A percentile compares a stretch with the other conserved stretches of the same genome.
Evolutionary conservation across 2,329 filamentous ascomycete species (phyloP).

Genomic region (Apiospora hydei): DNA sequence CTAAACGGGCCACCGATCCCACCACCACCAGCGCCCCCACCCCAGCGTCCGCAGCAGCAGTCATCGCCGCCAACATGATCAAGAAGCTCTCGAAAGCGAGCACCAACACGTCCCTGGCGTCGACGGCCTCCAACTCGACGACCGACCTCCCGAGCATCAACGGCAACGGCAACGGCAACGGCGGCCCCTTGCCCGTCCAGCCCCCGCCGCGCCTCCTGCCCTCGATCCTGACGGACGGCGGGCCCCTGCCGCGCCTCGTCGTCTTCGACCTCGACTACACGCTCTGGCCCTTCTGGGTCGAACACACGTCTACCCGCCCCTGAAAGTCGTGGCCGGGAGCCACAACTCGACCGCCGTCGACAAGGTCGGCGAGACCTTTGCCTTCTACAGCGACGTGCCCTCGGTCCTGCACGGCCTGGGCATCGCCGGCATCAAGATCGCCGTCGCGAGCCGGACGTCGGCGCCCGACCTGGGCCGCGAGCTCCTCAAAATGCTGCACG

Average conservation of each 20-base stretch:
- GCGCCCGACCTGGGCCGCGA: conserved; percentile 82
- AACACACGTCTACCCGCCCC: conserved; percentile 85
- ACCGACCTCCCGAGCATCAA: conserved; percentile 11
- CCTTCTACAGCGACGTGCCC: conserved; percentile 76
- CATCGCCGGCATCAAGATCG: conserved; percentile 60
- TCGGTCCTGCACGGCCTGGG: conserved; percentile 68
- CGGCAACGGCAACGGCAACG: neutral
- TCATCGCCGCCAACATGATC: conserved; percentile 27
- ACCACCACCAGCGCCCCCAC: neutral
- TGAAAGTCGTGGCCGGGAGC: conserved; percentile 56
- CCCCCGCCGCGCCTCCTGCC: conserved; percentile 40
- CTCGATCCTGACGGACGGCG: conserved; percentile 57
- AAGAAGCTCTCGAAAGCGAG: conserved; percentile 41
- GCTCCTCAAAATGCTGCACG: conserved; percentile 77
- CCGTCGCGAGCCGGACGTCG: conserved; percentile 80
- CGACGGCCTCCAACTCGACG: conserved; percentile 33
- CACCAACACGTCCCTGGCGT: conserved; percentile 36
- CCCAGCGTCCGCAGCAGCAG: neutral
- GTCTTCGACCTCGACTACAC: conserved; percentile 98
- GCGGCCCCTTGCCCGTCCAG: neutral
- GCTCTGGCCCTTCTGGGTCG: conserved; percentile 98
- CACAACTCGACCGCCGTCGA: conserved; percentile 54
- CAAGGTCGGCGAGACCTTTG: conserved; percentile 69
- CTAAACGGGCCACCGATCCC: neutral
- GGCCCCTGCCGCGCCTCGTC: conserved; percentile 81